Conservation (phyloP, 441 rosid genomes). For the Corymbia citriodora region DNA sequence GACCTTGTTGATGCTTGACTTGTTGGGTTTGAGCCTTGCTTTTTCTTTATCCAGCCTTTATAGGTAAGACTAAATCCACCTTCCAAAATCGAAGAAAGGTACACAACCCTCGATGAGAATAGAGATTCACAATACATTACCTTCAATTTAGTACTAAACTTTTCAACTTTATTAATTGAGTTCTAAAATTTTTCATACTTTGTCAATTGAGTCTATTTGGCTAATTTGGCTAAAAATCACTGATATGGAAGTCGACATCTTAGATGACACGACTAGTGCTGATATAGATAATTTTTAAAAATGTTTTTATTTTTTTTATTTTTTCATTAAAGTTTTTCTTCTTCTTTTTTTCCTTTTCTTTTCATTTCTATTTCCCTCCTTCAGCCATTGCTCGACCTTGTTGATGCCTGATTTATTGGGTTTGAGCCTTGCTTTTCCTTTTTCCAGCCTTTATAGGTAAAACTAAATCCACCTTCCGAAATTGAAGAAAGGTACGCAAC, state of each 20-base stretch:
- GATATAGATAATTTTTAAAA: too few species aligned
- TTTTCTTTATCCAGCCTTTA: not conserved
- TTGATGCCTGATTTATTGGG: not conserved
- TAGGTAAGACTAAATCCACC: not conserved
- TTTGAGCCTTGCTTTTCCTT: not conserved
- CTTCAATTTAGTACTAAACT: not conserved
- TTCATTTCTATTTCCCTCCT: not conserved
- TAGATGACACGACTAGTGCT: too few species aligned
- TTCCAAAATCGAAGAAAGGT: not conserved
- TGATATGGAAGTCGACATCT: not conserved
- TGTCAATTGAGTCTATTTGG: not conserved
- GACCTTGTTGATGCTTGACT: not conserved
- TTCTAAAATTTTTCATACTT: rapidly evolving
- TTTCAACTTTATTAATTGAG: too few species aligned
- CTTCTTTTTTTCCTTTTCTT: too few species aligned
- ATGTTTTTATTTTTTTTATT: too few species aligned
- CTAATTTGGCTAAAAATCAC: not conserved
- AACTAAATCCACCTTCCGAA: not conserved
- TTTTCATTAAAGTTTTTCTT: too few species aligned
- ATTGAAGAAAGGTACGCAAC: not conserved
- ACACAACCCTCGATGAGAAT: not conserved
- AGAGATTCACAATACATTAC: not conserved
- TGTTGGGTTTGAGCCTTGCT: not conserved
- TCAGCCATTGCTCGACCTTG: not conserved
- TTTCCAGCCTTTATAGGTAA: not conserved